Conservation (phyloP, 371 early-diverging fungal species). For the Encephalitozoon romaleae region DNA sequence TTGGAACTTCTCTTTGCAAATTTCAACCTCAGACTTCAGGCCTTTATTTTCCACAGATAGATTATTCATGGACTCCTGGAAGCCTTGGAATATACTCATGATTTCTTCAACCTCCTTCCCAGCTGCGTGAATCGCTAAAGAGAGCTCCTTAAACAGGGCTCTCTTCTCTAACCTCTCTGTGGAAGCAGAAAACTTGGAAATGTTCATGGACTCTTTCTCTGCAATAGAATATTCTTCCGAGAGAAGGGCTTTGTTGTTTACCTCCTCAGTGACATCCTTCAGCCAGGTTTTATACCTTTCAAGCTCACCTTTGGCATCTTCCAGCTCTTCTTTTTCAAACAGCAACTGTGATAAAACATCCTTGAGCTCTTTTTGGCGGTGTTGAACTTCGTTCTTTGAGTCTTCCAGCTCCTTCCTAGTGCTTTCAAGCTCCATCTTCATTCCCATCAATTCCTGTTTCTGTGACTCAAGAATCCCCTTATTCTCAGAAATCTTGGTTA, state of each 20-base stretch:
- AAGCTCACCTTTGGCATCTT: neutral
- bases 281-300: constrained; percentile 1
- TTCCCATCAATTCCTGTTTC: neutral
- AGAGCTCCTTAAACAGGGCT: neutral
- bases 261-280: constrained; percentile 8
- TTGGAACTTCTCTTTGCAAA: neutral
- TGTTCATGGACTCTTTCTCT: neutral
- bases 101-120: neutral
- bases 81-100: neutral
- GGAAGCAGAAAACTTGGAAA: neutral
- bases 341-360: neutral
- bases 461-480: neutral
- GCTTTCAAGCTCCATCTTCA: neutral
- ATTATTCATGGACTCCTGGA: neutral
- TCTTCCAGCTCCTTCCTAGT: neutral
- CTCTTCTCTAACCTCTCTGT: neutral
- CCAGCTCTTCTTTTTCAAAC: constrained; percentile 18
- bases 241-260: neutral
- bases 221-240: neutral
- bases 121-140: neutral
- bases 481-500: neutral
- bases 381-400: neutral
- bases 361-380: neutral
- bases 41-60: neutral
- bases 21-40: neutral